Conservation (phyloP, 176 grass and related monocot species). For the Pontederia paniculata region DNA sequence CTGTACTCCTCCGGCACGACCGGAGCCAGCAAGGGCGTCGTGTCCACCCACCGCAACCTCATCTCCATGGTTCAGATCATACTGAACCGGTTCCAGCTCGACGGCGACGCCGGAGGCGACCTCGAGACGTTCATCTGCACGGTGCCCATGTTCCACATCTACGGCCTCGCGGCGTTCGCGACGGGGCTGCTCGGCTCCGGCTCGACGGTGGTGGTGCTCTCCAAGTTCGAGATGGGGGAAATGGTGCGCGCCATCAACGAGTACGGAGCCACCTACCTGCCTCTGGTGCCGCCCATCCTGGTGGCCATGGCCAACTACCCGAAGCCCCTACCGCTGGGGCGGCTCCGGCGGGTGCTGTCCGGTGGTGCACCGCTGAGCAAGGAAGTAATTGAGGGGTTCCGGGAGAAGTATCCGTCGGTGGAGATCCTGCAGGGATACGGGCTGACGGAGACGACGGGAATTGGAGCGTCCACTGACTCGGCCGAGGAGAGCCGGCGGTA, state of each 20-base stretch:
- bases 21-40: conserved; percentile 84
- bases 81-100: conserved; percentile 72
- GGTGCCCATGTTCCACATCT: conserved; percentile 95
- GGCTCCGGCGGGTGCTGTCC: conserved; percentile 50
- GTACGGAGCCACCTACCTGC: conserved; percentile 74
- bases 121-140: conserved; percentile 81
- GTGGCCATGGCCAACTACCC: conserved; percentile 66
- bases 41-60: conserved; percentile 76
- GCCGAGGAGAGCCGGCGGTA: conserved; percentile 78
- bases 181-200: conserved; percentile 83
- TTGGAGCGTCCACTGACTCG: conserved; percentile 84
- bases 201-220: conserved; percentile 74
- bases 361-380: conserved; percentile 71
- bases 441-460: conserved; percentile 84
- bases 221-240: conserved; percentile 79
- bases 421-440: conserved; percentile 93
- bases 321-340: conserved; percentile 38
- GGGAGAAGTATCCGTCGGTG: conserved; percentile 68
- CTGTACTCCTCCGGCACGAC: conserved; percentile 96
- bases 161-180: conserved; percentile 83
- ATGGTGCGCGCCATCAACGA: conserved; percentile 59
- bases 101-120: conserved; percentile 17
- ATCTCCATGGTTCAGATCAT: conserved; percentile 95
- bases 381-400: conserved; percentile 88
- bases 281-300: conserved; percentile 80